These are phyloP conservation scores for Cladosporium austrohemisphaericum DNA, from an alignment of 2,329 filamentous ascomycete species.

Conservation along the genomic window DNA sequence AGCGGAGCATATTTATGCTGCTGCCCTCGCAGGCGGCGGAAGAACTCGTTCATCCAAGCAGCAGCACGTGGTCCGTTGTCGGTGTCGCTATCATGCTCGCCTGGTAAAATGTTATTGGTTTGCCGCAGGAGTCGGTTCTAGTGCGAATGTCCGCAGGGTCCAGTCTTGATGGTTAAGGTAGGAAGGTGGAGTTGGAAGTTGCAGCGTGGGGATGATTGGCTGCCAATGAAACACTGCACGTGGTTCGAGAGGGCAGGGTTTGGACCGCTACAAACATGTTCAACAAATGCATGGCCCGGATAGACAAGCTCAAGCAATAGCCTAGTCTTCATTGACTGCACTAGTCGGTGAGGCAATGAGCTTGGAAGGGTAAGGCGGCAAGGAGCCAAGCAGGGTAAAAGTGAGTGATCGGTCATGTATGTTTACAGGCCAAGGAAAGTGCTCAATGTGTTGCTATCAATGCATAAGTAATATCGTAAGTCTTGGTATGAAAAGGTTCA, in stretches of 20 bases:
- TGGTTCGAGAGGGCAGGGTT: too few species aligned
- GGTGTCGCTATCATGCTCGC: slow-evolving; percentile 2
- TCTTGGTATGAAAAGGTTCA: neutral
- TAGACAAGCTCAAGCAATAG: too few species aligned
- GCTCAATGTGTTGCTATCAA: neutral
- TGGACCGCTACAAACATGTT: too few species aligned
- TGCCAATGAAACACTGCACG: slow-evolving; percentile 3
- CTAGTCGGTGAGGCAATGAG: neutral
- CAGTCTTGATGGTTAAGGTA: neutral
- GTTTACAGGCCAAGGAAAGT: neutral
- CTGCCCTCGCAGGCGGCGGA: slow-evolving; percentile 14
- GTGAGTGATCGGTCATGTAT: too few species aligned
- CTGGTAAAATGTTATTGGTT: neutral
- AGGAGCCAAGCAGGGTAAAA: slow-evolving; percentile 3
- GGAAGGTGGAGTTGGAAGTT: neutral
- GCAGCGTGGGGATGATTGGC: neutral
- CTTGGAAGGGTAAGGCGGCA: slow-evolving; percentile 3
- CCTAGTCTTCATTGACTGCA: neutral
- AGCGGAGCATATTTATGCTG: slow-evolving; percentile 14
- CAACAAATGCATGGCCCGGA: too few species aligned
- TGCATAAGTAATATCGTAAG: neutral
- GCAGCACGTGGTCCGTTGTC: slow-evolving; percentile 1
- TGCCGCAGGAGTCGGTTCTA: neutral
- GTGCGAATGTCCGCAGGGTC: neutral
- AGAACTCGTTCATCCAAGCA: slow-evolving; percentile 5